Evolutionary conservation across 2,329 filamentous ascomycete genomes (phyloP), one percentile per base, ranked within the genome.

Genomic region (Venturia nashicola): DNA sequence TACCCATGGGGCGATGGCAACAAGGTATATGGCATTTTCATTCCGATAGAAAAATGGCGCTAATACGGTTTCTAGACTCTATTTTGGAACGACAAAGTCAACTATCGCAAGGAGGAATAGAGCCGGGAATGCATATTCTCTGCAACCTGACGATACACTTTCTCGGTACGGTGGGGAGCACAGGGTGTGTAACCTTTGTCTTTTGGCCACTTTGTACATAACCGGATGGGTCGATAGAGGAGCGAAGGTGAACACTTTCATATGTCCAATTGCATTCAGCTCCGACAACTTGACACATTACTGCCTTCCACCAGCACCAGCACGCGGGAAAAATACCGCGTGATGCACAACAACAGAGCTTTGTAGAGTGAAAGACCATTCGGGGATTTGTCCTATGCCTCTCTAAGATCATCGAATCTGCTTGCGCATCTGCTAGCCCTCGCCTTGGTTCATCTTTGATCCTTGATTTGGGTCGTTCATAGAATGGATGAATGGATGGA

Each of bases 61-160:
- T 46, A 61, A 42, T 27, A 18, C 34, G 7, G 18, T 23, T 8
- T 8, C 23, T 18, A 81, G 79, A 81, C 79, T 62, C 71, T 77
- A 54, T 81, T 81, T 88, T 99, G 94, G 94, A 97, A 97, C 80
- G 82, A 87, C 69, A 83, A 82, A 65, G 91, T 97, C 82, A 97
- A 97, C 86, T 93, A 96, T 82, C 91, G 97, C 86, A 91, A 96
- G 82, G 89, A 88, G 81, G 88, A 95, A 81, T 91, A 90, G 55
- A 34, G 32, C 4, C 14, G 20, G 20, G 2, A 23, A 27, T 51
- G n/a, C 59, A 27, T 27, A 18, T 12, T 16, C 36, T 44, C 32
- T 36, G 3, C 14, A 36, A 8, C 7, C n/a, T 7, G 16, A n/a
- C 51, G 12, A 23, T 57, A 23, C 14, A 18, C 6, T n/a, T 0